Evolutionary conservation across 78 protist species (phyloP), one percentile per base, ranked within the genome.

Genomic region (Creolimax fragrantissima): DNA sequence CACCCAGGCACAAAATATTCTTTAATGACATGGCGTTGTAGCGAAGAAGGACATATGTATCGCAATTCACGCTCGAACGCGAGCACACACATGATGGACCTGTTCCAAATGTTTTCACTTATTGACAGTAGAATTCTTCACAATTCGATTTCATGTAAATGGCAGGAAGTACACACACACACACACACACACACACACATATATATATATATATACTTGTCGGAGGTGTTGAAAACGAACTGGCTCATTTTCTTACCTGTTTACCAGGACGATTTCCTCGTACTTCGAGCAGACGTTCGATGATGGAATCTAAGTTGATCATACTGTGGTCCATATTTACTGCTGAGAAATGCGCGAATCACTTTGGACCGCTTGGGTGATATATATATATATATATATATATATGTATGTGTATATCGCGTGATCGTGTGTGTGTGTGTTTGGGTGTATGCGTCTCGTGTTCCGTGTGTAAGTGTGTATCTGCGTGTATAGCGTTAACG

Each of bases 251-350:
- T 32, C 74, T 58, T 5, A 98, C 99, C 74, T 93, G 96, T 94
- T 95, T 95, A 45, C 98, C 98, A 3, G 98, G 98, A 2, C 97
- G 94, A 83, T 85, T 24, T 32, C 98, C 98, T 36, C 98, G 94
- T 35, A 97, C 99, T 89, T 95, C 98, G 35, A 97, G 85, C 32
- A 97, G 94, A 41, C 97, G 93, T 24, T 94, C 95, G 24, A 97
- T 96, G 58, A 97, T 91, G 91, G 92, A 44, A 41, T 96, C 98
- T 91, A 92, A 41, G 42, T 85, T 44, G 5, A 90, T 3, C 86
- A 83, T 24, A 0, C 43, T 47, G 11, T 67, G 5, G 3, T 37
- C 42, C 3, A 3, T 2, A 3, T 7, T 6, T 35, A 3, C 47
- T 3, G 4, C 7, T 17, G 74, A 58, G 74, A 58, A 17, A 32